phyloP scores from a whole-genome alignment of 2,329 filamentous ascomycete species.

The Botrytis elliptica region DNA sequence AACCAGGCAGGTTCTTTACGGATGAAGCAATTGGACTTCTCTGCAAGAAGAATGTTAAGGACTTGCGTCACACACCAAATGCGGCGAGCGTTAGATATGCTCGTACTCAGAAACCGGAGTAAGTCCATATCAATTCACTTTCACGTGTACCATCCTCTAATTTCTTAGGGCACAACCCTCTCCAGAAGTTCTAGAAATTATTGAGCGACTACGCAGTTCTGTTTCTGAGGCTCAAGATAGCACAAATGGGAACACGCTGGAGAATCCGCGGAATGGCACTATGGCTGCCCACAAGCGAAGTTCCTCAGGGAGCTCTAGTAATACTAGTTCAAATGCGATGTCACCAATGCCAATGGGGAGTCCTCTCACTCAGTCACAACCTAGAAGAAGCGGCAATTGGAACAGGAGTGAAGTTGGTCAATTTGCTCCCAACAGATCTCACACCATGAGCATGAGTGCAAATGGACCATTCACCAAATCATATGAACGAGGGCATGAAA shows the following conservation, averaged over 20 bases:
- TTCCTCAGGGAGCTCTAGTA: neutral
- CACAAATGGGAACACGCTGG: neutral
- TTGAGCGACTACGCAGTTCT: neutral
- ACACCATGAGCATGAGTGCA: neutral
- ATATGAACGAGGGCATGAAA: neutral
- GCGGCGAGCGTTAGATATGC: neutral
- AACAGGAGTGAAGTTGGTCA: neutral
- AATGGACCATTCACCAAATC: neutral
- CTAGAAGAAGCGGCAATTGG: neutral
- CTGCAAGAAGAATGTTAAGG: neutral
- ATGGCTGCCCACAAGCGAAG: neutral
- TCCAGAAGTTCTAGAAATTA: neutral
- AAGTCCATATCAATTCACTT: neutral
- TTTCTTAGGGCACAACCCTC: neutral
- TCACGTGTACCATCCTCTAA: neutral
- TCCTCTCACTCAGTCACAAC: neutral
- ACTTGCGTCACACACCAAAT: neutral
- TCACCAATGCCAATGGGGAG: too few relatives aligned
- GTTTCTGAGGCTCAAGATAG: neutral
- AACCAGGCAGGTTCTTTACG: neutral
- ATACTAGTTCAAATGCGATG: neutral
- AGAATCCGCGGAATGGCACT: neutral
- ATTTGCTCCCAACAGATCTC: neutral
- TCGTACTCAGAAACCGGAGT: conserved; percentile 2
- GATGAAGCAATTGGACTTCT: neutral